Conservation (phyloP, 2,329 filamentous ascomycete species). For the Alternaria ethzedia region DNA sequence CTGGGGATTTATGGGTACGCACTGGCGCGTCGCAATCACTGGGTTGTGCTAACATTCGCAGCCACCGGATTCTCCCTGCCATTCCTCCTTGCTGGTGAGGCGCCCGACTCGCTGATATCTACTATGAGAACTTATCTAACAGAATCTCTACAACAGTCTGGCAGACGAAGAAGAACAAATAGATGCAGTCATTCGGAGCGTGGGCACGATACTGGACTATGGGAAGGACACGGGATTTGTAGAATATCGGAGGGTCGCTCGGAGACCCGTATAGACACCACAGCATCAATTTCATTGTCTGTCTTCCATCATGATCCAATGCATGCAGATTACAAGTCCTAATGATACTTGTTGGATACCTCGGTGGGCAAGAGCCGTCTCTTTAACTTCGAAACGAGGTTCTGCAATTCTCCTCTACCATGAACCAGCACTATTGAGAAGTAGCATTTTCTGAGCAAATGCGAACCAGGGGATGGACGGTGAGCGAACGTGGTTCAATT, state of each 20-base stretch:
- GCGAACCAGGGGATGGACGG: not conserved
- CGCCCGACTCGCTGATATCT: not conserved
- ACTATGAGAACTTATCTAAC: constrained; percentile 26
- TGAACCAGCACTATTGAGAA: not conserved
- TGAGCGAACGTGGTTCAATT: not conserved
- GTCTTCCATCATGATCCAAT: constrained; percentile 15
- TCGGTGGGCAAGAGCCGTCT: not conserved
- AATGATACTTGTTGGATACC: constrained; percentile 1
- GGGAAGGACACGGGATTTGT: constrained; percentile 31
- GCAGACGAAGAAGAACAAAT: constrained; percentile 70
- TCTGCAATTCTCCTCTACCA: not conserved
- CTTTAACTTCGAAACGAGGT: not conserved
- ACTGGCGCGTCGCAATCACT: constrained; percentile 35
- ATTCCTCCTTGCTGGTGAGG: constrained; percentile 69
- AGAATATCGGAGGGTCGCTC: constrained; percentile 40
- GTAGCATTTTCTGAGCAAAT: not conserved
- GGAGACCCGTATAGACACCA: constrained; percentile 42
- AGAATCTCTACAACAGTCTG: constrained; percentile 57
- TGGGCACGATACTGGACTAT: constrained; percentile 24
- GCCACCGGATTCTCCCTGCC: constrained; percentile 65
- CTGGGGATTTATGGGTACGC: constrained; percentile 77
- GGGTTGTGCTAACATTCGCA: constrained; percentile 51
- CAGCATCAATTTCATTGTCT: constrained; percentile 47
- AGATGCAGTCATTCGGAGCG: constrained; percentile 20
- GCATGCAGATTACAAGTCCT: not conserved